These are phyloP conservation scores for Erodium texanum DNA, from an alignment of 441 rosid species.

Conservation along the genomic window DNA sequence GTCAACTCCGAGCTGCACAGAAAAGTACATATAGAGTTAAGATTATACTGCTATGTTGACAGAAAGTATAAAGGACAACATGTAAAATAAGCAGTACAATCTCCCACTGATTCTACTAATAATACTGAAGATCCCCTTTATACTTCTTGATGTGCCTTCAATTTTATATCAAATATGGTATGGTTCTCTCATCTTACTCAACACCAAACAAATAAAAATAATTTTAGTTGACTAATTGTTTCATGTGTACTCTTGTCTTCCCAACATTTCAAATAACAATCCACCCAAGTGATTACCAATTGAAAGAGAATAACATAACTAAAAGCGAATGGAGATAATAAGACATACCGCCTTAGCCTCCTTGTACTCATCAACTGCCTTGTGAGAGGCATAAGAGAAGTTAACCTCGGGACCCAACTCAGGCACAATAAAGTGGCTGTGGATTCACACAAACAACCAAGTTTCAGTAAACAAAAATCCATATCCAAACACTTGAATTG, in stretches of 20 bases:
- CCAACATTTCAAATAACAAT: not conserved
- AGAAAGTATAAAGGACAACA: not conserved
- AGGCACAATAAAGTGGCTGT: conserved; percentile 92
- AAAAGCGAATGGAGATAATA: not conserved
- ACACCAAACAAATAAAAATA: not conserved
- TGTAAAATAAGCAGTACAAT: not conserved
- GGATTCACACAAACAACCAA: conserved; percentile 10
- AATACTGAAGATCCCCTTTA: not conserved
- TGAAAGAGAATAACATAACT: too few relatives aligned
- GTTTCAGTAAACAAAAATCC: not conserved
- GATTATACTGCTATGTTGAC: not conserved
- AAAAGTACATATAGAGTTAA: conserved; percentile 11
- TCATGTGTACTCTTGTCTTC: not conserved
- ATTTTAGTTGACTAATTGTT: too few relatives aligned
- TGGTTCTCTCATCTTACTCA: not conserved
- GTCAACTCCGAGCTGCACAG: conserved; percentile 69
- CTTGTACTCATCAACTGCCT: conserved; percentile 83
- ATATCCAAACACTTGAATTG: not conserved
- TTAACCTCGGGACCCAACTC: conserved; percentile 88
- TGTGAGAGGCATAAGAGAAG: conserved; percentile 90
- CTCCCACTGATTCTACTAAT: not conserved
- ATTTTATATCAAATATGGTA: not conserved
- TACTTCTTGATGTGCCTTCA: not conserved
- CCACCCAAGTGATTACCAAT: not conserved
- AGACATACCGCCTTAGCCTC: conserved; percentile 85